Percentiles rank a stretch among this genome's conserved stretches.
Conservation (phyloP, 345 rosid species). For the rapeseed (Brassica napus) region Da-Ae NC_063451.1:25904501-25905000, state of each 20-base stretch:
- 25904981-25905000: slow-evolving; percentile 6
- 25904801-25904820: slow-evolving; percentile 7
- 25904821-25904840: slow-evolving; percentile 65
- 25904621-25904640: slow-evolving; percentile 81
- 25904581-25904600: slow-evolving; percentile 94
- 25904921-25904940: slow-evolving; percentile 85
- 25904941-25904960: slow-evolving; percentile 73
- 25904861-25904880: slow-evolving; percentile 60
- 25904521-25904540: slow-evolving; percentile 16
- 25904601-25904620: slow-evolving; percentile 96
- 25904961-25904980: slow-evolving; percentile 20
- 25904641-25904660: slow-evolving; percentile 60
- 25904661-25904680: slow-evolving; percentile 8
- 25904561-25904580: slow-evolving; percentile 53
- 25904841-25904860: slow-evolving; percentile 94
- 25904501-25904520: slow-evolving; percentile 7
- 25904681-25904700: slow-evolving; percentile 14
- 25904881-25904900: slow-evolving; percentile 76
- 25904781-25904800: slow-evolving; percentile 11
- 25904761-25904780: slow-evolving; percentile 11
- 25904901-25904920: slow-evolving; percentile 93
- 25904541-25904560: slow-evolving; percentile 2
- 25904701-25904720: slow-evolving; percentile 11
- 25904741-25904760: neutral
- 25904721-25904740: neutral